Evolutionary conservation across 495 filamentous ascomycete species (phyloP).

Genomic region (Pseudomonodictys pantanalensis): DNA sequence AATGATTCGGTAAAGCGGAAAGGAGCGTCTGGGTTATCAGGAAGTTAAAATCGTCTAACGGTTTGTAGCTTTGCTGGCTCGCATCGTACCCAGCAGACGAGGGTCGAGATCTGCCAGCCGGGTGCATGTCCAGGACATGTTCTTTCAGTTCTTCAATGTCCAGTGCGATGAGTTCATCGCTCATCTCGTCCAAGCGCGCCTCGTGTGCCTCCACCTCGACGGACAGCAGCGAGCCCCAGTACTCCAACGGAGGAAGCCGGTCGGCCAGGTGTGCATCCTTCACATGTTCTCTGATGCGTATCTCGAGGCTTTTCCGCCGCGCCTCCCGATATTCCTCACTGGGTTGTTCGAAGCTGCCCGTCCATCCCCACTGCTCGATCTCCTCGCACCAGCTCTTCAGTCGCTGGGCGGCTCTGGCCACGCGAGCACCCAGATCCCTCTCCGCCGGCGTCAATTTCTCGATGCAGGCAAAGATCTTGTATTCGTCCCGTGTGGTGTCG

Average conservation of each 20-base stretch:
- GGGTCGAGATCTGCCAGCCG: conserved; percentile 55
- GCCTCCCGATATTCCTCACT: conserved; percentile 29
- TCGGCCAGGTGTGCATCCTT: conserved; percentile 3
- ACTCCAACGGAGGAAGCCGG: conserved; percentile 39
- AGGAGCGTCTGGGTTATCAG: conserved; percentile 85
- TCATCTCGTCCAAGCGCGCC: conserved; percentile 72
- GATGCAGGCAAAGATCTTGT: conserved; percentile 35
- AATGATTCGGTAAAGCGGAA: conserved; percentile 79
- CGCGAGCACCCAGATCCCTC: conserved; percentile 58
- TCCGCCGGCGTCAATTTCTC: conserved; percentile 37
- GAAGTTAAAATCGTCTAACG: conserved; percentile 81
- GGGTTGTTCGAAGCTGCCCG: conserved; percentile 46
- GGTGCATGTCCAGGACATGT: conserved; percentile 79
- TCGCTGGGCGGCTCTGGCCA: conserved; percentile 69
- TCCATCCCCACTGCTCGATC: conserved; percentile 74
- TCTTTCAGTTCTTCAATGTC: conserved; percentile 87
- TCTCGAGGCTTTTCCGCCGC: conserved; percentile 40
- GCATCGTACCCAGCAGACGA: conserved; percentile 52
- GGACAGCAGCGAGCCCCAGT: conserved; percentile 67
- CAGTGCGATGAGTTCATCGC: conserved; percentile 70
- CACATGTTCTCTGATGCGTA: conserved; percentile 21
- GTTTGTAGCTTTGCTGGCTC: conserved; percentile 50
- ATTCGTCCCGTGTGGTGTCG: conserved; percentile 26
- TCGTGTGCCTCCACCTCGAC: conserved; percentile 64
- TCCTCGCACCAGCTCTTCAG: conserved; percentile 76